phyloP scores from a whole-genome alignment of 2,329 filamentous ascomycete genomes.

The Alternaria brassicae region DNA sequence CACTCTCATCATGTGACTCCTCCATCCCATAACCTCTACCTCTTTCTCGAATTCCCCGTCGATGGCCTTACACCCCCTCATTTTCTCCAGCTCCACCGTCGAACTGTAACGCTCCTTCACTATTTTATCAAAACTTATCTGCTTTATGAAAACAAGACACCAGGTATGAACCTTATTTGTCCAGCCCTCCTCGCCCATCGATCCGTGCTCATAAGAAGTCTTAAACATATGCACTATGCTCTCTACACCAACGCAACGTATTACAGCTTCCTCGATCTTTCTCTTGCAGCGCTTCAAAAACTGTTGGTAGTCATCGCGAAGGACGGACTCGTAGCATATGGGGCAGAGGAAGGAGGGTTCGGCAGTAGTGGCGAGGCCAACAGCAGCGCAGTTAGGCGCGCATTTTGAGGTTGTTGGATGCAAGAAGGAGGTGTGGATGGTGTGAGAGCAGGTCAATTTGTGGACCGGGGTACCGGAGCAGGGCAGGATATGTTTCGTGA shows the following conservation, averaged over 20 bases:
- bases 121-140: background rate
- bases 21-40: too few species aligned
- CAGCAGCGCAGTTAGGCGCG: conserved; percentile 4
- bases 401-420: background rate
- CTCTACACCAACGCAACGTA: too few species aligned
- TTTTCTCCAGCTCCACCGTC: background rate
- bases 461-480: background rate
- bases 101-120: background rate
- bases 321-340: background rate
- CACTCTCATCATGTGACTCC: too few species aligned
- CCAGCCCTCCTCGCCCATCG: background rate
- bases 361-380: background rate
- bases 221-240: background rate
- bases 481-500: background rate
- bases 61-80: background rate
- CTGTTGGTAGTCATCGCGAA: background rate
- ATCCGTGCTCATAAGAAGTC: background rate
- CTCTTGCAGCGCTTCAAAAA: background rate
- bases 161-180: background rate
- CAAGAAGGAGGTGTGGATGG: background rate
- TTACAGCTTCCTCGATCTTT: background rate
- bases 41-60: background rate
- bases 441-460: conserved; percentile 1
- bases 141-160: background rate
- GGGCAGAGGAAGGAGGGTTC: conserved; percentile 7